Evolutionary conservation across 345 rosid genomes (phyloP).

Genomic region (Populus deltoides): DNA sequence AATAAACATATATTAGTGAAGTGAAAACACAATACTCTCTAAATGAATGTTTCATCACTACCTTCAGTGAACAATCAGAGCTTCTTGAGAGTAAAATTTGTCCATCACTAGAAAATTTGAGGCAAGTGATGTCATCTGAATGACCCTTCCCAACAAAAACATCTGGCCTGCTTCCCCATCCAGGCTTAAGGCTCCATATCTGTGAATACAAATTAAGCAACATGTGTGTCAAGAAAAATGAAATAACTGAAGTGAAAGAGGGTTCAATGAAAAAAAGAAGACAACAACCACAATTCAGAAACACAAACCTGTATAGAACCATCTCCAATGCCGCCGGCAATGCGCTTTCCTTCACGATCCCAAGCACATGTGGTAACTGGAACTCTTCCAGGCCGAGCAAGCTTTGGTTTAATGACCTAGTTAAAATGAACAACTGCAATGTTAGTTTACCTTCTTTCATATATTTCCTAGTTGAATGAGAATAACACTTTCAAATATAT

Average conservation of each 20-base stretch:
- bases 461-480: neutral
- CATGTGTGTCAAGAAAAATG: neutral
- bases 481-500: slow-evolving; percentile 2
- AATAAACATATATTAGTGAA: neutral
- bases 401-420: slow-evolving; percentile 96
- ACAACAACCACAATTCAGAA: slow-evolving; percentile 4
- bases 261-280: neutral
- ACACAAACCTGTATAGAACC: slow-evolving; percentile 84
- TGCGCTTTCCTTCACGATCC: slow-evolving; percentile 89
- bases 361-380: slow-evolving; percentile 93
- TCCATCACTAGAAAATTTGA: slow-evolving; percentile 90
- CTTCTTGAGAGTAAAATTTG: slow-evolving; percentile 76
- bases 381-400: slow-evolving; percentile 95
- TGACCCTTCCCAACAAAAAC: slow-evolving; percentile 72
- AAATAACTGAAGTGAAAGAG: neutral
- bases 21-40: slow-evolving; percentile 2
- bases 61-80: slow-evolving; percentile 87
- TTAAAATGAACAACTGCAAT: slow-evolving; percentile 11
- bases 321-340: slow-evolving; percentile 89
- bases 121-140: slow-evolving; percentile 83
- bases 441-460: slow-evolving; percentile 8
- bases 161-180: slow-evolving; percentile 99
- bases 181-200: slow-evolving; percentile 94
- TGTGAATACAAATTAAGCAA: slow-evolving; percentile 16
- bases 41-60: slow-evolving; percentile 23